Evolutionary conservation across 305 asterid genomes (phyloP).

Genomic region (Fraxinus platypoda): DNA sequence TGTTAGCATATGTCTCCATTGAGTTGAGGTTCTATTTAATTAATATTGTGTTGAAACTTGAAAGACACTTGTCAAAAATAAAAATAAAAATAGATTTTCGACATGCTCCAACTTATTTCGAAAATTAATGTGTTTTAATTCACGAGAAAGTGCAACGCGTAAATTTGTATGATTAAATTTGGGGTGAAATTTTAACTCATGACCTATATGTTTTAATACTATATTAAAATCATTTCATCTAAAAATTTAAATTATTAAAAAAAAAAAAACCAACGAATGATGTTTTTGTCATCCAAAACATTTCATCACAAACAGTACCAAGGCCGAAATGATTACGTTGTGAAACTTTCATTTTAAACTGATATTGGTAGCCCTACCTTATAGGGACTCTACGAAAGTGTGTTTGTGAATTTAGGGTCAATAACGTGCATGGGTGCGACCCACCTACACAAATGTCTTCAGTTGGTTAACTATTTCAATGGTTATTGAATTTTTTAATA

Average conservation of each 20-base stretch:
- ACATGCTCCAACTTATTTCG: not conserved
- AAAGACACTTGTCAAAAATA: not conserved
- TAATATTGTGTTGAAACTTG: not conserved
- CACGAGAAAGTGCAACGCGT: not conserved
- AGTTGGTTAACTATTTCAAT: not conserved
- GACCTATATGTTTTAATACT: not conserved
- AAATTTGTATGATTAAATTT: too few species aligned
- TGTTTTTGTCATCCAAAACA: not conserved
- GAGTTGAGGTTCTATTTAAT: not conserved
- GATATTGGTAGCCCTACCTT: not conserved
- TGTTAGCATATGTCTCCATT: constrained; percentile 9
- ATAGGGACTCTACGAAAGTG: not conserved
- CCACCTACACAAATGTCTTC: not conserved
- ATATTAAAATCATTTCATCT: not conserved
- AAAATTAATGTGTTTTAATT: not conserved
- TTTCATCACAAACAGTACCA: not conserved
- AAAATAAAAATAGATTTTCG: not conserved
- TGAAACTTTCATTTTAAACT: not conserved
- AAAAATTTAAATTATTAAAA: too few species aligned
- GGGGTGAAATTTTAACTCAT: not conserved
- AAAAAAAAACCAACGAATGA: not conserved
- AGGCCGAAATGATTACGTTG: not conserved
- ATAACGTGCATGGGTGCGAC: not conserved
- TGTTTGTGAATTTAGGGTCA: not conserved
- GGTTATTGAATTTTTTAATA: not conserved